Evolutionary conservation across 768 basidiomycete species (phyloP), one percentile per base, ranked within the genome.

Genomic region (Brasilioporus rufonigricans): DNA sequence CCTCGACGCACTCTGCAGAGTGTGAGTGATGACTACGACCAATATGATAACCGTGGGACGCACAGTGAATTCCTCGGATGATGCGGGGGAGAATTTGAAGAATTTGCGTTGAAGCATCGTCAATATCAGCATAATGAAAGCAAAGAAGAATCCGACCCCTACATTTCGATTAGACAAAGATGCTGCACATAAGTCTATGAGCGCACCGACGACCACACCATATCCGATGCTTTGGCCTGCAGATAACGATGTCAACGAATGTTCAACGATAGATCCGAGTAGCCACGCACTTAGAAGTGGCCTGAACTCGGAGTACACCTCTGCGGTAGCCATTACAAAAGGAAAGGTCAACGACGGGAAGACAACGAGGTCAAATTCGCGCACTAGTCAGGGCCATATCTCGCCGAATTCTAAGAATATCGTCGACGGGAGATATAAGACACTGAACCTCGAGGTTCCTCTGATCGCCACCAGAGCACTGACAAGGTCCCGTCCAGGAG

Each of bases 81-180:
- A 76, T 2, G 66, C 64, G 10, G 77, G 78, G 3, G 78, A 80
- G 46, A 72, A 75, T 49, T 71, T 68, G n/a, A n/a, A n/a, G n/a
- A n/a, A n/a, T n/a, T n/a, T n/a, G n/a, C 71, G 61, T 75, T 79
- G 80, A 5, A 81, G 63, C 18, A 66, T 62, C 1, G 80, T 80
- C 55, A 79, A 63, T 24, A 74, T 59, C 5, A 79, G 65, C 79
- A 79, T 80, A 40, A 80, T 40, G 29, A 72, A 68, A 0, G 78
- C 77, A 49, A 80, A 80, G 67, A 79, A 78, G 63, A 80, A 79
- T 0, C 79, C 80, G 41, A 79, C 76, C 35, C 79, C 78, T 77
- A 35, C 29, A 43, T 10, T 23, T 53, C 9, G 10, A 29, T 57
- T 9, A 18, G 43, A n/a, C n/a, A n/a, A 32, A 33, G 6, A 18